Percentiles rank a stretch among this genome's conserved stretches.
Evolutionary conservation across 2,329 filamentous ascomycete species (phyloP).

Genomic region (Penicillium sp.): DNA sequence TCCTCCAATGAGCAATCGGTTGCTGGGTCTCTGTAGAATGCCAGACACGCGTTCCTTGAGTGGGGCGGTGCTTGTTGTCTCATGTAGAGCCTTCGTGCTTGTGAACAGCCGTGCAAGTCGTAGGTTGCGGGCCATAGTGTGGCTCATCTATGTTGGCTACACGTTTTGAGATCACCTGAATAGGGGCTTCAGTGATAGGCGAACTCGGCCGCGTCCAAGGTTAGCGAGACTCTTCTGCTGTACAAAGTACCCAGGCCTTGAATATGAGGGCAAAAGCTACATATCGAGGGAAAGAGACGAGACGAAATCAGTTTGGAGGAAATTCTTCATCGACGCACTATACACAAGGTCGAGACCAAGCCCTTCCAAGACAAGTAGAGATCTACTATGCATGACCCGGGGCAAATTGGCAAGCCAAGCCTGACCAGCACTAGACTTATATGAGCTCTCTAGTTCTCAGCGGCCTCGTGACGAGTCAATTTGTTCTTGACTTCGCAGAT

Average conservation of each 20-base stretch:
- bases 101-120: not conserved
- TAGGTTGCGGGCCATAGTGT: not conserved
- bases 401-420: not conserved
- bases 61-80: slow-evolving; percentile 7
- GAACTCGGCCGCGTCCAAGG: not conserved
- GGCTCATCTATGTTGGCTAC: not conserved
- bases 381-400: not conserved
- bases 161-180: not conserved
- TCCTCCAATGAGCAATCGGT: not conserved
- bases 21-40: not conserved
- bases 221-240: too few relatives aligned
- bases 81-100: not conserved
- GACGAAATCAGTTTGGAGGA: not conserved
- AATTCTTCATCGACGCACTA: not conserved
- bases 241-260: not conserved
- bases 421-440: too few relatives aligned
- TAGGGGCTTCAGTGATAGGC: not conserved
- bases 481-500: slow-evolving; percentile 20
- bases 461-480: not conserved
- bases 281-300: not conserved
- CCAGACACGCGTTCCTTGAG: not conserved
- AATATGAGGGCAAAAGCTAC: not conserved
- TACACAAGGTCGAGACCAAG: not conserved
- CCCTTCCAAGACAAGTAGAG: not conserved
- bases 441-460: not conserved